Evolutionary conservation across 345 rosid species (phyloP).

Genomic region (Carallia pectinifolia): DNA sequence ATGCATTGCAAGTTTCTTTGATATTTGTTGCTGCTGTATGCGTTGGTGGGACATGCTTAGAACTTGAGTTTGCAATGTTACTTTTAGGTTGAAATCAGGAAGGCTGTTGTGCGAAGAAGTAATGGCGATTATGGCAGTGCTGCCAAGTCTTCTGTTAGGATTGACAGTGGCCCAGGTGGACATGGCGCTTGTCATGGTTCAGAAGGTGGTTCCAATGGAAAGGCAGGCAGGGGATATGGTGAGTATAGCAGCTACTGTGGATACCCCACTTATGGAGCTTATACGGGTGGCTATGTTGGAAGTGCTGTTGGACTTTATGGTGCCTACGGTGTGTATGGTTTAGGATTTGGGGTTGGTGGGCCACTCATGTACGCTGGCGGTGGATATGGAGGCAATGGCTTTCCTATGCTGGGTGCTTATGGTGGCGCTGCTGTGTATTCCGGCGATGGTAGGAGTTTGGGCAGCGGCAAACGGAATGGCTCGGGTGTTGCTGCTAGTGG

Average conservation of each 20-base stretch:
- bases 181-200: conserved; percentile 13
- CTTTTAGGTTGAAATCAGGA: conserved; percentile 31
- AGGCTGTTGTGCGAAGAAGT: conserved; percentile 32
- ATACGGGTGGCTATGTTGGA: conserved; percentile 40
- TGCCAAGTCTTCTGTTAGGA: conserved; percentile 27
- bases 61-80: neutral
- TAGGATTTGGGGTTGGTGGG: conserved; percentile 45
- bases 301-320: conserved; percentile 36
- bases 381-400: conserved; percentile 24
- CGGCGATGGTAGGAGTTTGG: conserved; percentile 3
- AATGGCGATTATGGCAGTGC: conserved; percentile 14
- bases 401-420: conserved; percentile 12
- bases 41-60: neutral
- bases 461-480: conserved; percentile 12
- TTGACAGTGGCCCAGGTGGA: conserved; percentile 10
- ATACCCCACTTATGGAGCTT: conserved; percentile 43
- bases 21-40: neutral
- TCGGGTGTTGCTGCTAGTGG: conserved; percentile 10
- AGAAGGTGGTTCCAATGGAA: conserved; percentile 15
- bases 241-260: conserved; percentile 36
- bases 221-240: conserved; percentile 20
- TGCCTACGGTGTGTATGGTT: conserved; percentile 52
- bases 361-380: conserved; percentile 37
- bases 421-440: conserved; percentile 12
- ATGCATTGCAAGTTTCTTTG: neutral